Percentiles rank a stretch among this genome's conserved stretches.
Conservation (phyloP, 805 yeast species). For the Candida succiphila region DNA sequence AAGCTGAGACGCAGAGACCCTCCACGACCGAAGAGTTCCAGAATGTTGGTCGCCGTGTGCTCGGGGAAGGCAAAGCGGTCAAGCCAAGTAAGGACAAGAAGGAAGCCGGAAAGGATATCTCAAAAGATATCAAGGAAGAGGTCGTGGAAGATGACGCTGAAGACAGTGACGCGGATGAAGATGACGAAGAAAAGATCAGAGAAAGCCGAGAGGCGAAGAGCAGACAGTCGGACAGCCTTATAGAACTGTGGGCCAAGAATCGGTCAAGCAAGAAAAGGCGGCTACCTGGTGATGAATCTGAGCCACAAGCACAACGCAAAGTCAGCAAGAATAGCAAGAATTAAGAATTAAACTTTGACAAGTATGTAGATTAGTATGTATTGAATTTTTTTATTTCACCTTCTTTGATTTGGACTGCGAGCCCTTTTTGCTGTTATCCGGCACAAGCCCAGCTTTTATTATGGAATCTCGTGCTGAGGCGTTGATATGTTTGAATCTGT, state of each 20-base stretch:
- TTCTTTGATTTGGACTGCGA: too few species aligned
- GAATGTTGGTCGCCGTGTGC: too few species aligned
- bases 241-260: conserved; percentile 6
- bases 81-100: too few species aligned
- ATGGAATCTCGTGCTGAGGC: conserved; percentile 82
- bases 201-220: background rate
- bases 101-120: conserved; percentile 3
- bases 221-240: conserved; percentile 3
- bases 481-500: conserved; percentile 88
- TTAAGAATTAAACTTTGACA: too few species aligned
- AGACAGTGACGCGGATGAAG: conserved; percentile 12
- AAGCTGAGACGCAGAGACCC: conserved; percentile 5
- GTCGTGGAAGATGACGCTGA: conserved; percentile 2
- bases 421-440: conserved; percentile 19
- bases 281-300: too few species aligned
- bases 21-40: too few species aligned
- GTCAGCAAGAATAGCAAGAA: too few species aligned
- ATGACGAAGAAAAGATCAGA: conserved; percentile 5
- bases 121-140: conserved; percentile 2
- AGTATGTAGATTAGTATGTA: too few species aligned
- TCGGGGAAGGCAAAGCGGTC: too few species aligned
- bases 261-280: conserved; percentile 1
- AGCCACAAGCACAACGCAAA: too few species aligned
- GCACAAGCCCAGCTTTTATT: conserved; percentile 45
- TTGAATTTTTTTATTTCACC: too few species aligned